phyloP scores from a whole-genome alignment of 2,329 filamentous ascomycete species.

The Fonsecaea monophora region DNA sequence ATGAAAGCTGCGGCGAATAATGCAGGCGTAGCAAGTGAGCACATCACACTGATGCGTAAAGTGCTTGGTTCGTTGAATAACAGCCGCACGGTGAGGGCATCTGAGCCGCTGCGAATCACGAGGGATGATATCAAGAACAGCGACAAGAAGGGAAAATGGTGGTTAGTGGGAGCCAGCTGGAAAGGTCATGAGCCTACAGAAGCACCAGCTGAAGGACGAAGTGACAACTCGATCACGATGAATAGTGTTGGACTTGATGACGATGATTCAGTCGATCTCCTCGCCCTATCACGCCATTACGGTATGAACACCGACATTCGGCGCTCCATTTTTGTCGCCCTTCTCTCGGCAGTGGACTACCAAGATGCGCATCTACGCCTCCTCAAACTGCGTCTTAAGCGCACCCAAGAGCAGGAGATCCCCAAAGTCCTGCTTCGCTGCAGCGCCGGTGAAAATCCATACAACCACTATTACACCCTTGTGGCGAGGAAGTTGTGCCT shows the following conservation, averaged over 20 bases:
- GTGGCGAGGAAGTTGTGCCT: constrained; percentile 79
- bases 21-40: constrained; percentile 76
- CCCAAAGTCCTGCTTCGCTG: constrained; percentile 88
- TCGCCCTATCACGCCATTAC: constrained; percentile 76
- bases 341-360: constrained; percentile 84
- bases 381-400: constrained; percentile 82
- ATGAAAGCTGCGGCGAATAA: constrained; percentile 76
- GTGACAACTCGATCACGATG: constrained; percentile 26
- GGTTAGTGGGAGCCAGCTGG: constrained; percentile 97
- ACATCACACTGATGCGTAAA: constrained; percentile 88
- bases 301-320: constrained; percentile 87
- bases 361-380: constrained; percentile 83
- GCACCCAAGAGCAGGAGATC: constrained; percentile 83
- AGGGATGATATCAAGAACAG: constrained; percentile 81
- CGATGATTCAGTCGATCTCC: constrained; percentile 66
- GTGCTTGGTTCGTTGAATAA: constrained; percentile 77
- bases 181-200: constrained; percentile 52
- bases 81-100: constrained; percentile 67
- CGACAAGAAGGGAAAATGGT: constrained; percentile 94
- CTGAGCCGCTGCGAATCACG: constrained; percentile 81
- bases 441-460: constrained; percentile 77
- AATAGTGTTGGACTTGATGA: constrained; percentile 42
- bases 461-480: constrained; percentile 93
- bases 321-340: constrained; percentile 88
- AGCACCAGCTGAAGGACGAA: constrained; percentile 33